A percentile compares a stretch with the other conserved stretches of the same genome.
Conservation (phyloP, 2,329 filamentous ascomycete species). For the Akanthomyces uredinophilus region DNA sequence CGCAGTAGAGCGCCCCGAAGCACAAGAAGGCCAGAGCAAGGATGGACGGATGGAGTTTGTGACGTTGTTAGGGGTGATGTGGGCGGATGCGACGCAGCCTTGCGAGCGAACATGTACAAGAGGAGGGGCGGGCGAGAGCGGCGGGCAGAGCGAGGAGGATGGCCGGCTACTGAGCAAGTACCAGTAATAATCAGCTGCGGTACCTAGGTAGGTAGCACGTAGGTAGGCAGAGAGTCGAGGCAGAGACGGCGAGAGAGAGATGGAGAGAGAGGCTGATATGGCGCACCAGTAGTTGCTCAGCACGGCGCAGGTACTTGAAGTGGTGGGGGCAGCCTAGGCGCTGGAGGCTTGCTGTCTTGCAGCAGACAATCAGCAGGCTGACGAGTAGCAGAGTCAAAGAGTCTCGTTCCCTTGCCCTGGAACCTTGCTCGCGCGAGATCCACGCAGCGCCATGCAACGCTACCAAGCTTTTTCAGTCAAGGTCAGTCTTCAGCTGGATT, state of each 20-base stretch:
- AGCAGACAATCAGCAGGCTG: background rate
- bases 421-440: background rate
- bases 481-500: conserved; percentile 8
- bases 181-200: too few species aligned
- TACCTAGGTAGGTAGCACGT: too few species aligned
- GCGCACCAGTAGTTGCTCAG: too few species aligned
- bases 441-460: background rate
- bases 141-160: background rate
- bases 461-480: background rate
- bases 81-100: conserved; percentile 13
- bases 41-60: conserved; percentile 23
- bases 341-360: conserved; percentile 1
- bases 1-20: background rate
- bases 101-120: background rate
- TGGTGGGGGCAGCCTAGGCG: background rate
- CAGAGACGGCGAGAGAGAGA: too few species aligned
- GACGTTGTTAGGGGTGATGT: conserved; percentile 32
- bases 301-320: too few species aligned
- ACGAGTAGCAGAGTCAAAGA: background rate
- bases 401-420: background rate
- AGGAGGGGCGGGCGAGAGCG: background rate
- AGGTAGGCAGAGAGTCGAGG: too few species aligned
- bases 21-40: background rate
- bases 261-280: background rate
- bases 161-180: too few species aligned